phyloP scores from a whole-genome alignment of 2,329 filamentous ascomycete species.

The Ophiostoma triangulosporum region DNA sequence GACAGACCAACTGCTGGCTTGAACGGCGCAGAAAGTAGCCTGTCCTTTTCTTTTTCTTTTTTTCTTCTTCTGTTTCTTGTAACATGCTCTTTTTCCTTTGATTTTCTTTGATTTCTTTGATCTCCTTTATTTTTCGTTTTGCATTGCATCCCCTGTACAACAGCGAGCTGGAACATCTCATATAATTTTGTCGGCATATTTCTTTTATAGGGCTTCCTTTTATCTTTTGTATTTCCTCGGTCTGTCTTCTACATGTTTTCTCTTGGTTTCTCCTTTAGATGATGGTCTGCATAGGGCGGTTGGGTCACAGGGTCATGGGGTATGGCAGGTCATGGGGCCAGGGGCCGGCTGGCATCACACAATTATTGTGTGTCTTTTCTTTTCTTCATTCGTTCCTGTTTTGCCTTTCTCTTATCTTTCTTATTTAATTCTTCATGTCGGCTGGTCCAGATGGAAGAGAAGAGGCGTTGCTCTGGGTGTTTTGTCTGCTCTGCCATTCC shows the following conservation, averaged over 20 bases:
- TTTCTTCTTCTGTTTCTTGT: background rate
- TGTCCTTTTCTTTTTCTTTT: background rate
- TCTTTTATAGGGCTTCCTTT: background rate
- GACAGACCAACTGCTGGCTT: constrained; percentile 17
- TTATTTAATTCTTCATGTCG: too few relatives aligned
- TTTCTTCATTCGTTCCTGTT: background rate
- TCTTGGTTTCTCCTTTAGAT: constrained; percentile 1
- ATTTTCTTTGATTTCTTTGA: background rate
- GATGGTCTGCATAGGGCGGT: background rate
- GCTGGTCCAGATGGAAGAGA: too few relatives aligned
- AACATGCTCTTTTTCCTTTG: background rate
- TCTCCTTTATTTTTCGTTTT: background rate
- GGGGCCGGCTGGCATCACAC: background rate
- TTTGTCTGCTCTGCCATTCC: too few relatives aligned
- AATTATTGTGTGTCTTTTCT: background rate
- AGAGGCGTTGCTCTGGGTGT: too few relatives aligned
- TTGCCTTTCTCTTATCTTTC: background rate
- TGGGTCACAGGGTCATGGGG: background rate
- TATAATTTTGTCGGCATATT: background rate
- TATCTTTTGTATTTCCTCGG: background rate
- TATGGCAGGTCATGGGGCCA: background rate
- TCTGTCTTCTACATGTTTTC: background rate
- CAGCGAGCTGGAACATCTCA: background rate
- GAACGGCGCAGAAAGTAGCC: constrained; percentile 3
- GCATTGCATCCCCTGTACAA: background rate